Conservation (phyloP, 1,139 yeast genomes). For the Suhomyces maxii region DNA sequence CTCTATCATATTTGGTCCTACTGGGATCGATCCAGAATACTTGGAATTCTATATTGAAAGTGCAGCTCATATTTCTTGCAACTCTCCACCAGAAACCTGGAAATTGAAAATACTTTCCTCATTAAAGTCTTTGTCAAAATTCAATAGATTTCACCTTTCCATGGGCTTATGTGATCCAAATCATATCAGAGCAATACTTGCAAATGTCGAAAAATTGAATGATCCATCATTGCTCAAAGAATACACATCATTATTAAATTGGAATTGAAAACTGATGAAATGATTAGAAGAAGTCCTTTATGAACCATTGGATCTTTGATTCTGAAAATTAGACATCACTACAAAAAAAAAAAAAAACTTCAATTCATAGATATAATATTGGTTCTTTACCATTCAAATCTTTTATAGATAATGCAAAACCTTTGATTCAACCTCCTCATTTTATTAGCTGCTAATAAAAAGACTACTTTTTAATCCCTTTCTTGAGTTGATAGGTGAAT, state of each 20-base stretch:
- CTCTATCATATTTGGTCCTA: conserved; percentile 35
- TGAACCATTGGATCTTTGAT: too few relatives aligned
- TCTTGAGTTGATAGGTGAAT: conserved; percentile 20
- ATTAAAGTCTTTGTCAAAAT: conserved; percentile 21
- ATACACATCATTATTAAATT: conserved; percentile 4
- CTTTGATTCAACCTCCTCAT: too few relatives aligned
- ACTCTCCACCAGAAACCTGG: conserved; percentile 21
- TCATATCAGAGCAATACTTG: conserved; percentile 6
- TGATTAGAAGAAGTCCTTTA: too few relatives aligned
- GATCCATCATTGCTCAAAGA: conserved; percentile 1
- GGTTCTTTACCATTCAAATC: too few relatives aligned
- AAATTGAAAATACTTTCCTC: conserved; percentile 16
- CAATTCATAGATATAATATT: too few relatives aligned
- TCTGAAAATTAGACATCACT: too few relatives aligned
- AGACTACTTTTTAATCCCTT: conserved; percentile 36
- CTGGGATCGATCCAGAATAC: conserved; percentile 61
- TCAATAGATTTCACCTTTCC: conserved; percentile 28
- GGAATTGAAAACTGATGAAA: not conserved
- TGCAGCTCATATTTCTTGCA: conserved; percentile 23
- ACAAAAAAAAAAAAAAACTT: too few relatives aligned
- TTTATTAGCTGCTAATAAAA: too few relatives aligned
- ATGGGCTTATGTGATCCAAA: conserved; percentile 19
- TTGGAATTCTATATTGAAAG: conserved; percentile 55
- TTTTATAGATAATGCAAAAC: too few relatives aligned
- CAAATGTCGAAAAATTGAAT: conserved; percentile 3